These are phyloP conservation scores for Encephalitozoon intestinalis DNA, from an alignment of 371 early-diverging fungal genomes.

Conservation along the genomic window DNA sequence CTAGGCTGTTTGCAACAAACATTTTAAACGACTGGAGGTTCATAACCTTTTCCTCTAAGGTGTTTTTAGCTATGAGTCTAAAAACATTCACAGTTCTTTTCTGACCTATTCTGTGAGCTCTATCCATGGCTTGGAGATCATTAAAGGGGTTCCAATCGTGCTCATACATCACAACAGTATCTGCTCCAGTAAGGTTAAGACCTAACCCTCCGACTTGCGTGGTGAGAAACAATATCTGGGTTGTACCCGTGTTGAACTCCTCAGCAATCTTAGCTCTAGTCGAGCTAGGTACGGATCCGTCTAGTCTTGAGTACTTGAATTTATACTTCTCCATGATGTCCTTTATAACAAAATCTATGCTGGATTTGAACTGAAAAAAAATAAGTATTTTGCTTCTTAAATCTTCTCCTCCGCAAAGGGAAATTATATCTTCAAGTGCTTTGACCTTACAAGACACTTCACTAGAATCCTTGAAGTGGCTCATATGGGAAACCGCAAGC, in stretches of 20 bases:
- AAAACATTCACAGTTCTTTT: constrained; percentile 89
- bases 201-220: constrained; percentile 96
- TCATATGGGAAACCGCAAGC: constrained; percentile 60
- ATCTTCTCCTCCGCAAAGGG: constrained; percentile 63
- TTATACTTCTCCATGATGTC: constrained; percentile 55
- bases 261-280: constrained; percentile 77
- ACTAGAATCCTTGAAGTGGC: constrained; percentile 66
- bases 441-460: constrained; percentile 62
- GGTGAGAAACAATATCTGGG: constrained; percentile 82
- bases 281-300: constrained; percentile 72
- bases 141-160: constrained; percentile 99
- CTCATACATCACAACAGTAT: constrained; percentile 97
- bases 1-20: constrained; percentile 87
- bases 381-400: constrained; percentile 76
- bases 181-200: constrained; percentile 92
- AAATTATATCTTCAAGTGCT: constrained; percentile 79
- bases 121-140: constrained; percentile 92
- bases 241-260: constrained; percentile 85
- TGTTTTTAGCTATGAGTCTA: constrained; percentile 75
- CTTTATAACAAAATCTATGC: constrained; percentile 85
- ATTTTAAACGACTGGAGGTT: constrained; percentile 93
- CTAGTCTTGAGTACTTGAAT: constrained; percentile 74
- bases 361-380: constrained; percentile 86
- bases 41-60: constrained; percentile 88
- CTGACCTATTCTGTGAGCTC: constrained; percentile 89